Conservation (phyloP, 495 filamentous ascomycete species). For the Penicillium paradoxum region DNA sequence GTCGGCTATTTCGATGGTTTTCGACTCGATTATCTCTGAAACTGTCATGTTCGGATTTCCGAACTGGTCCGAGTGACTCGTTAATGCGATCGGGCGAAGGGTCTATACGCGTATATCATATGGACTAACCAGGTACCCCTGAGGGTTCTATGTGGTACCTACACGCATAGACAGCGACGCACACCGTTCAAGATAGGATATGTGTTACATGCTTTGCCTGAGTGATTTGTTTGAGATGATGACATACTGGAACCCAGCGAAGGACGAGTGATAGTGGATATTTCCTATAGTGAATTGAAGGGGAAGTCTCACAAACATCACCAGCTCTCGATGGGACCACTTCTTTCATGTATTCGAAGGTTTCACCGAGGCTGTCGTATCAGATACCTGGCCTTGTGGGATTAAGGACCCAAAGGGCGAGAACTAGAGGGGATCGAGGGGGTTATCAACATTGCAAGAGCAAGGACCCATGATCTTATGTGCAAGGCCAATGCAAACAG, state of each 20-base stretch:
- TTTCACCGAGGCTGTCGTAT: slow-evolving; percentile 4
- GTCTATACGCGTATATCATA: too few species aligned
- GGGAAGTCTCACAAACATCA: background rate
- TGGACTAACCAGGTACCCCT: background rate
- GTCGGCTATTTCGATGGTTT: background rate
- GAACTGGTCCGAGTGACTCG: background rate
- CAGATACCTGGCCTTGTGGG: background rate
- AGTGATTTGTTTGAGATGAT: background rate
- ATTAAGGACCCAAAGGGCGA: background rate
- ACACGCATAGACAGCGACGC: background rate
- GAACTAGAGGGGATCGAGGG: background rate
- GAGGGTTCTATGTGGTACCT: too few species aligned
- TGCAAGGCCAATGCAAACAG: background rate
- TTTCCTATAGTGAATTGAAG: background rate
- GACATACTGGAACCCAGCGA: background rate
- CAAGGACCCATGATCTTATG: too few species aligned
- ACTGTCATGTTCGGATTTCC: too few species aligned
- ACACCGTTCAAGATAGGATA: background rate
- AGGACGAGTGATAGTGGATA: background rate
- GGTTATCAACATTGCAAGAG: background rate
- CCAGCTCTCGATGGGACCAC: background rate
- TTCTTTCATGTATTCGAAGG: background rate
- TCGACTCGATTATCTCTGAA: background rate
- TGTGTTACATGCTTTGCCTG: background rate
- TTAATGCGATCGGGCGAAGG: too few species aligned